phyloP scores from a whole-genome alignment of 2,329 filamentous ascomycete genomes.

The Fusarium brachygibbosum region DNA sequence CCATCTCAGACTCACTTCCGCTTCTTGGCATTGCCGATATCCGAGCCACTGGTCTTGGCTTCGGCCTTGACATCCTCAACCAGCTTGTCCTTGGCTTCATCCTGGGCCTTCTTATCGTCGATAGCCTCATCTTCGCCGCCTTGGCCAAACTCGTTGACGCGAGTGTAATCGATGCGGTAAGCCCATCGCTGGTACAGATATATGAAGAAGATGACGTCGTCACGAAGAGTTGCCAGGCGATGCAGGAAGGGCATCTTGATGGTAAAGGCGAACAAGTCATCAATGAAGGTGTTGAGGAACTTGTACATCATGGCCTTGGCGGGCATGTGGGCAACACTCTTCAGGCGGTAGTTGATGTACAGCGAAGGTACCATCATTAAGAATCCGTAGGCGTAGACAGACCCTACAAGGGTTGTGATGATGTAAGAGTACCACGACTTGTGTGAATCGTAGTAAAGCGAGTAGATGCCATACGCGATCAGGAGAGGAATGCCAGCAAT shows the following conservation, averaged over 20 bases:
- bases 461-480: constrained; percentile 90
- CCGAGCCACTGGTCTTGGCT: constrained; percentile 64
- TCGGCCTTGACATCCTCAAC: constrained; percentile 55
- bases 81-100: constrained; percentile 57
- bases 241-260: constrained; percentile 99
- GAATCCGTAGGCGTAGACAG: constrained; percentile 98
- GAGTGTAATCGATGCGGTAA: constrained; percentile 90
- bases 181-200: constrained; percentile 95
- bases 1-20: constrained; percentile 52
- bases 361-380: constrained; percentile 98
- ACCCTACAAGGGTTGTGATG: constrained; percentile 94
- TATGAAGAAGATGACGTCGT: constrained; percentile 98
- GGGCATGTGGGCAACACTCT: constrained; percentile 96
- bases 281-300: constrained; percentile 98
- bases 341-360: constrained; percentile 99
- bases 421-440: constrained; percentile 99
- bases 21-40: constrained; percentile 62
- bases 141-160: constrained; percentile 98
- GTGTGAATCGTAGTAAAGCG: constrained; percentile 90
- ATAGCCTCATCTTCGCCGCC: constrained; percentile 93
- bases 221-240: constrained; percentile 89
- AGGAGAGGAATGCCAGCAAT: constrained; percentile 90
- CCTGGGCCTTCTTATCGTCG: constrained; percentile 70
- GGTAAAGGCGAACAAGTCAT: constrained; percentile 97
- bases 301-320: constrained; percentile 98